Percentiles rank a stretch among this genome's conserved stretches.
Evolutionary conservation across 2,329 filamentous ascomycete genomes (phyloP).

Genomic region (Ascochyta lentis): DNA sequence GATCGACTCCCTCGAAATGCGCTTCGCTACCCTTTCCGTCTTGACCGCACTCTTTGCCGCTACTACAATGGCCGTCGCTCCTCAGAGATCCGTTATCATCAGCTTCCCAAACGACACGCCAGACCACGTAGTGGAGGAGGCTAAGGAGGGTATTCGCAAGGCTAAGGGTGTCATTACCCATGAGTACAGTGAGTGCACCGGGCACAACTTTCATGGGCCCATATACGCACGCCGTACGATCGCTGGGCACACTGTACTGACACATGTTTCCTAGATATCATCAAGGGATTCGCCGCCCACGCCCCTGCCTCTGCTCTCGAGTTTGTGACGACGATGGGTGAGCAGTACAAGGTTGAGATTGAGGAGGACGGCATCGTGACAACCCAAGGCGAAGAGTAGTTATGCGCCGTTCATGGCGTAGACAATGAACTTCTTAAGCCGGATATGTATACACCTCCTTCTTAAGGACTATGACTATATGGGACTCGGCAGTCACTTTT

Average conservation of each 20-base stretch:
- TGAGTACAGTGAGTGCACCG: constrained; percentile 62
- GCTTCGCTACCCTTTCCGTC: constrained; percentile 63
- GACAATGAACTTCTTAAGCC: background rate
- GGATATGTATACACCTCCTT: background rate
- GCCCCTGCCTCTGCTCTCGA: constrained; percentile 74
- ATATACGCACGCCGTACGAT: too few relatives aligned
- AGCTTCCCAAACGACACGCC: constrained; percentile 76
- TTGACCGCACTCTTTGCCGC: constrained; percentile 66
- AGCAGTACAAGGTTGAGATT: constrained; percentile 68
- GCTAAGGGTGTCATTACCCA: constrained; percentile 78
- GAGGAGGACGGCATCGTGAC: constrained; percentile 78
- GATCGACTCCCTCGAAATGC: constrained; percentile 62
- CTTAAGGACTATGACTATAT: background rate
- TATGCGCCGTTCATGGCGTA: background rate
- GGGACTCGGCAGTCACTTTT: background rate
- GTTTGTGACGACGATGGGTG: constrained; percentile 68
- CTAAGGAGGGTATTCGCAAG: constrained; percentile 72
- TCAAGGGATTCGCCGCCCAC: constrained; percentile 78
- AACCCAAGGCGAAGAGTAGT: constrained; percentile 41
- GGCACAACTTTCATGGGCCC: background rate
- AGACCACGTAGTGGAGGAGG: constrained; percentile 70
- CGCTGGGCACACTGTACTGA: background rate
- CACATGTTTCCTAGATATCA: constrained; percentile 44
- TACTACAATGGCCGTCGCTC: constrained; percentile 65
- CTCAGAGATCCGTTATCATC: constrained; percentile 77